Base-by-base conservation (phyloP, 805 yeast species). In the Saccharomycopsis amapae region DNA sequence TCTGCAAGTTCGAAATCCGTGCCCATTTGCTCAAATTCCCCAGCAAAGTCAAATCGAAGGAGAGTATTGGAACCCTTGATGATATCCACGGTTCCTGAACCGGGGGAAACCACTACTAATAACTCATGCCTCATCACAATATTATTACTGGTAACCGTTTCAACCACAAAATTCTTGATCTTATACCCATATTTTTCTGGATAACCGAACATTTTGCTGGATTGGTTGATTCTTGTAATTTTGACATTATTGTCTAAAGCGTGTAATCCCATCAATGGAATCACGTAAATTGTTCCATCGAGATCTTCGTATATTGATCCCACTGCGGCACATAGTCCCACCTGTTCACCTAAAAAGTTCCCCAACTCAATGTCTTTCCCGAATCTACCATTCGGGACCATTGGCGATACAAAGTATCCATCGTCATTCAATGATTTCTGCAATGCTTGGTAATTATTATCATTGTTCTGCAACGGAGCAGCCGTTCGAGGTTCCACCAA, bases 41-140 rank as follows among this genome's bases (percentile, higher is more conserved):
- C 46, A 20, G 52, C 17, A 42, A 63, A 64, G 25, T 23, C 40
- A 12, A 64, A 59, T 1, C 55, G 63, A 15, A 63, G 53, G 31
- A 59, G 31, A 22, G 48, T 57, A n/a, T 34, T 51, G 2, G 53
- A 48, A 23, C 56, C 53, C 12, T 55, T 52, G 48, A 60, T 74
- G 5, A 76, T 46, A 39, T 67, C 65, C 1, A 79, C 40, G 1
- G 55, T 49, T 3, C 79, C 74, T 0, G 56, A 34, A 0, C 85
- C 84, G 0, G 85, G 83, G 43, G 73, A 69, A 1, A 76, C 58
- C 3, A 76, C 66, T 0, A 71, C 66, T 5, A 78, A 56, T 40
- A 66, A 64, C 7, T 69, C 64, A 1, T 55, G 61, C 18, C 57
- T 53, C n/a, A n/a, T n/a, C 6, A 52, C 42, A 5, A 56, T 54